Conservation (phyloP, 1,284 basidiomycete species). For the Neolentinus lepideus region DNA sequence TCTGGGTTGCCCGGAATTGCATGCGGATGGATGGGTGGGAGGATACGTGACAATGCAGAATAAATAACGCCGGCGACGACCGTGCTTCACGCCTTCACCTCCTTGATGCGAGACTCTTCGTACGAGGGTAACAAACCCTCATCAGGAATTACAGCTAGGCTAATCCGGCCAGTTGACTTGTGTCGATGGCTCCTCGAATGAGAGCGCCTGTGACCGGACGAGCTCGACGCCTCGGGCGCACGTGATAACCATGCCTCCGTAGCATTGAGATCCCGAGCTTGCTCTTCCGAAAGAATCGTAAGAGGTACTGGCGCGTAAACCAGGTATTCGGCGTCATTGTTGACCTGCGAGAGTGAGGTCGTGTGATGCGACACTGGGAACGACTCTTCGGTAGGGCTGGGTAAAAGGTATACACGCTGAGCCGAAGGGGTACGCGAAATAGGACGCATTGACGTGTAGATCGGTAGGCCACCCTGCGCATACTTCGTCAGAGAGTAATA, state of each 20-base stretch:
- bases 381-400: constrained; percentile 19
- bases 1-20: background rate
- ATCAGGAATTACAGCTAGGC: constrained; percentile 33
- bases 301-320: constrained; percentile 68
- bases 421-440: constrained; percentile 23
- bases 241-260: constrained; percentile 58
- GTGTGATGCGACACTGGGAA: constrained; percentile 9
- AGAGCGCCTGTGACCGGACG: constrained; percentile 16
- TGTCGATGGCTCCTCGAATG: constrained; percentile 13
- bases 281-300: constrained; percentile 39
- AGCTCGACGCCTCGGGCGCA: constrained; percentile 13
- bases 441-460: constrained; percentile 18
- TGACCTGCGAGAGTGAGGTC: constrained; percentile 13
- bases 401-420: constrained; percentile 52
- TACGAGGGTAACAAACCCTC: constrained; percentile 36
- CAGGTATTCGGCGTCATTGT: constrained; percentile 23
- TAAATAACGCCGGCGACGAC: background rate
- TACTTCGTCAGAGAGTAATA: constrained; percentile 41
- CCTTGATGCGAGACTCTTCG: constrained; percentile 15
- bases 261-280: constrained; percentile 48
- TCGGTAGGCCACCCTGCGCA: constrained; percentile 20
- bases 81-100: constrained; percentile 4
- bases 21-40: background rate
- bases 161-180: constrained; percentile 32
- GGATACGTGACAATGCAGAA: background rate